Evolutionary conservation across 441 rosid genomes (phyloP), one percentile per base, ranked within the genome.

Genomic region (Adansonia rubrostipa): DNA sequence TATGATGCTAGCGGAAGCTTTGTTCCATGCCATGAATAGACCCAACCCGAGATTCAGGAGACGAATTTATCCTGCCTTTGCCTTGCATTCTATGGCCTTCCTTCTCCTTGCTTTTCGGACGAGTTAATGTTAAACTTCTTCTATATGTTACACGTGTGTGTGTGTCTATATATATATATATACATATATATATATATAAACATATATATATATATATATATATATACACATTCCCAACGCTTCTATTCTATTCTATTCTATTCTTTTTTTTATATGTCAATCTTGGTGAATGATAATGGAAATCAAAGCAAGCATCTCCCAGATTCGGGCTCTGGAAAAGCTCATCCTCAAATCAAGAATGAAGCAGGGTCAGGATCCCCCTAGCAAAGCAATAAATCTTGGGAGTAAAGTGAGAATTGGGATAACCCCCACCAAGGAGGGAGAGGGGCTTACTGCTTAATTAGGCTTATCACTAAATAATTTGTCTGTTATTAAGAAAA

Each of bases 1-100:
- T 36, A 36, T 36, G 40, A 36, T 36, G 40, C 40, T 36, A 36
- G 40, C 40, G 40, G 40, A 36, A 36, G 20, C 2, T 19, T 3
- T 19, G 70, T 7, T 65, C 50, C 70, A 65, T 65, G 48, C 22
- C 13, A n/a, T 40, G 70, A 65, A 65, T 40, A 62, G 67, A 28
- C 67, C 67, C 44, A 64, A 28, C 11, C n/a, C 8, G 11, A 64
- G 71, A 44, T 44, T 17, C 51, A 42, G 28, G 51, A 67, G 15
- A 44, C 33, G 71, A 44, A 67, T 67, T 44, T 67, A 67, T 44
- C 1, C 53, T 67, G 48, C 28, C 68, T 67, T 44, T 67, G 45
- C 45, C 1, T 33, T 67, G 48, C 28, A 44, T 67, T 57, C 6
- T 19, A 19, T 57, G 24, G 13, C 24, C 62, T 17, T 36, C 40